phyloP scores from a whole-genome alignment of 768 basidiomycete genomes.

The Lactifluus rugatus region DNA sequence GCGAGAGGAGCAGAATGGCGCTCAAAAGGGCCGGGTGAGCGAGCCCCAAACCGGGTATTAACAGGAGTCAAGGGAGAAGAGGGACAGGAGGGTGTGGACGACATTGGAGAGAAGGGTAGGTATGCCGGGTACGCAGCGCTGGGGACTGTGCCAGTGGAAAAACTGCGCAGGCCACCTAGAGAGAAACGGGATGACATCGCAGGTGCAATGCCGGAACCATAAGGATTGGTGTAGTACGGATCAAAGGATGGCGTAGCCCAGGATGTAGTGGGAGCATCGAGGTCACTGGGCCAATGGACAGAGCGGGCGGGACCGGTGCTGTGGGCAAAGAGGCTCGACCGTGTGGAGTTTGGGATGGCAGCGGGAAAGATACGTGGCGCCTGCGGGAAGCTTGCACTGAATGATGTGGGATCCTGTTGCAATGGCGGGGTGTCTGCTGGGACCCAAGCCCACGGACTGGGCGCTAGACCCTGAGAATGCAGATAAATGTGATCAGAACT shows the following conservation, averaged over 20 bases:
- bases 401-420: slow-evolving; percentile 4
- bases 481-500: neutral
- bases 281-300: slow-evolving; percentile 14
- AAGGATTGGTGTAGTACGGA: neutral
- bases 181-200: neutral
- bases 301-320: slow-evolving; percentile 10
- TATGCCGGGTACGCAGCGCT: neutral
- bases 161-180: neutral
- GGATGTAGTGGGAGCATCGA: neutral
- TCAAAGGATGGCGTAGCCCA: neutral
- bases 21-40: neutral
- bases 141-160: neutral
- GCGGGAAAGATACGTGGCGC: slow-evolving; percentile 10
- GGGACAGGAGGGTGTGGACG: neutral
- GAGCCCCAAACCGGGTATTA: neutral
- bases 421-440: neutral
- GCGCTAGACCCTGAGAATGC: neutral
- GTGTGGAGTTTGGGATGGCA: slow-evolving; percentile 6
- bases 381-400: slow-evolving; percentile 9
- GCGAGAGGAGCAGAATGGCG: neutral
- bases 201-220: neutral
- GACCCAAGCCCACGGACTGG: slow-evolving; percentile 9
- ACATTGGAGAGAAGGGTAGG: neutral
- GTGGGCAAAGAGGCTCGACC: slow-evolving; percentile 8
- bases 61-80: neutral